Conservation (phyloP, 257 asterid species). For the Paraleonurus japonicus region DNA sequence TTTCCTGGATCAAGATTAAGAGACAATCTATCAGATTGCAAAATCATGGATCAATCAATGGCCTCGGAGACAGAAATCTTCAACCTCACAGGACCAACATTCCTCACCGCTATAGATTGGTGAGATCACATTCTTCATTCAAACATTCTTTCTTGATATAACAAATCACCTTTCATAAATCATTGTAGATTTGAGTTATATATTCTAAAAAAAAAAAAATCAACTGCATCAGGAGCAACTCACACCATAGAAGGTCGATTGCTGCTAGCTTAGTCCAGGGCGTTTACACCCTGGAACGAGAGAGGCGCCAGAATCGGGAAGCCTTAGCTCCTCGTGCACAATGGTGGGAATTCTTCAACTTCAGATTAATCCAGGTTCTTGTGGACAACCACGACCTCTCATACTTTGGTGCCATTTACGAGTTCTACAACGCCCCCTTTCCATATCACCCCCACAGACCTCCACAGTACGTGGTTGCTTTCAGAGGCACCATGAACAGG, state of each 20-base stretch:
- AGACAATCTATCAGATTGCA: neutral
- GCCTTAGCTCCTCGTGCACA: conserved; percentile 69
- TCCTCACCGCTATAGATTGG: conserved; percentile 61
- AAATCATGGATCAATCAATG: conserved; percentile 26
- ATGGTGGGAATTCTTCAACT: conserved; percentile 75
- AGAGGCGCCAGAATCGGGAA: conserved; percentile 51
- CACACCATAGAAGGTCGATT: conserved; percentile 56
- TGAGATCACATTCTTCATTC: conserved; percentile 19
- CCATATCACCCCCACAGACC: conserved; percentile 28
- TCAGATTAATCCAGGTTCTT: conserved; percentile 42
- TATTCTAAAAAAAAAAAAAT: too few relatives aligned
- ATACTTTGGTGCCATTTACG: conserved; percentile 54
- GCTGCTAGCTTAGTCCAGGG: conserved; percentile 74
- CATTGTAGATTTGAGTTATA: too few relatives aligned
- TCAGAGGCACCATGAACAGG: conserved; percentile 60
- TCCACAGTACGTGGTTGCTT: conserved; percentile 57
- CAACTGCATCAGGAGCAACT: too few relatives aligned
- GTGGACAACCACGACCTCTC: conserved; percentile 56
- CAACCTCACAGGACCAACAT: conserved; percentile 54
- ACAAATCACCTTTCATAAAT: neutral
- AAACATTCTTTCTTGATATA: neutral
- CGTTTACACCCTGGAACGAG: conserved; percentile 58
- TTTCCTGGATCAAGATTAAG: neutral
- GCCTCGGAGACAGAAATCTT: conserved; percentile 52
- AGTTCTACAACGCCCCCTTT: conserved; percentile 30